phyloP scores from a whole-genome alignment of 208 protist genomes.

The Trypanosoma platydactyli region DNA sequence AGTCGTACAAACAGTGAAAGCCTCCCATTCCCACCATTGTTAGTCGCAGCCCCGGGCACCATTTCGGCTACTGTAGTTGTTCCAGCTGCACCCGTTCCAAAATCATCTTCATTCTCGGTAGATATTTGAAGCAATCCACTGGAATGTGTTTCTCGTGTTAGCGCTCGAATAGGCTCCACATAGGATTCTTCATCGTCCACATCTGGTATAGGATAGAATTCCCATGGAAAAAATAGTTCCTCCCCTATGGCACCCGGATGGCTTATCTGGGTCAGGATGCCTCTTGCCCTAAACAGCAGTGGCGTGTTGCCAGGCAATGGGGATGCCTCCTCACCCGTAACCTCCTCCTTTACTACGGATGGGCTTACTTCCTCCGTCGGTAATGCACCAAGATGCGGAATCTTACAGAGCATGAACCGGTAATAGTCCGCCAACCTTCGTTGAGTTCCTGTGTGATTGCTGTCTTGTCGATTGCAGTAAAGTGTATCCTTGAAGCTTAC shows the following conservation, averaged over 20 bases:
- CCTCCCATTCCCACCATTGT: background rate
- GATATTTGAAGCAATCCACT: constrained; percentile 25
- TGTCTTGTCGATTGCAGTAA: constrained; percentile 77
- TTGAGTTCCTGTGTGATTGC: constrained; percentile 15
- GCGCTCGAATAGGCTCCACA: constrained; percentile 42
- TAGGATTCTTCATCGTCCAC: constrained; percentile 64
- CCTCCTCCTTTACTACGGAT: constrained; percentile 20
- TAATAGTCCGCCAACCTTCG: constrained; percentile 59
- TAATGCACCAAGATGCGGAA: constrained; percentile 40
- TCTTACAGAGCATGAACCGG: constrained; percentile 58
- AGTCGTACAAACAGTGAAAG: constrained; percentile 73
- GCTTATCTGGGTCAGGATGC: constrained; percentile 77
- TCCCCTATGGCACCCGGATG: constrained; percentile 38
- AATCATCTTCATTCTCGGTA: constrained; percentile 38
- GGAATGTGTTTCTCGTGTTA: constrained; percentile 32
- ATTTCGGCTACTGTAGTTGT: constrained; percentile 2
- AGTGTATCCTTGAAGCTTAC: constrained; percentile 62
- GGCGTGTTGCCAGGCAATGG: background rate
- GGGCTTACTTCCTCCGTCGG: constrained; percentile 15
- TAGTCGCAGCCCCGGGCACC: background rate
- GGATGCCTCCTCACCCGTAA: background rate
- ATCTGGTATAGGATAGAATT: constrained; percentile 76
- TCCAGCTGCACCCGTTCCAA: constrained; percentile 10
- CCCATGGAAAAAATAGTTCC: constrained; percentile 65
- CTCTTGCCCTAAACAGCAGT: constrained; percentile 43